Percentiles rank a stretch among this genome's conserved stretches.
Evolutionary conservation across 148 eudicot genomes (phyloP).

Genomic region (Vaccinium darrowii): DNA sequence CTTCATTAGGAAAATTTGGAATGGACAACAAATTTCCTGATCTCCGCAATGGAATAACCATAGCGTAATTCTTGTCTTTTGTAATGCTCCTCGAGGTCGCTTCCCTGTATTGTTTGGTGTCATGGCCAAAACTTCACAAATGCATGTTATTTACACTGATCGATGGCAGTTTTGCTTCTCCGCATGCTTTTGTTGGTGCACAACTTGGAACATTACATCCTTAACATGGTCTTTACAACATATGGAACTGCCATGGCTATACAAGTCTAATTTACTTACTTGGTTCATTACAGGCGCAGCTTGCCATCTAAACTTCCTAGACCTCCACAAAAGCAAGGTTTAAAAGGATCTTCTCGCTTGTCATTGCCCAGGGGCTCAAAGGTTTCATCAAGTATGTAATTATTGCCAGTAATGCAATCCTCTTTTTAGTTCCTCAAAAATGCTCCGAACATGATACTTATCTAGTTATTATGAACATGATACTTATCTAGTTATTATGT

Average conservation of each 20-base stretch:
- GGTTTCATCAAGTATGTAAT: slow-evolving; percentile 55
- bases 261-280: background rate
- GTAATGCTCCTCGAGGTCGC: background rate
- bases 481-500: background rate
- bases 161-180: background rate
- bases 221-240: background rate
- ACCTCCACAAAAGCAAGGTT: slow-evolving; percentile 57
- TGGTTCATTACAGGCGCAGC: slow-evolving; percentile 45
- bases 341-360: slow-evolving; percentile 43
- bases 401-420: background rate
- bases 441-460: background rate
- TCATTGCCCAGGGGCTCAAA: slow-evolving; percentile 49
- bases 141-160: background rate
- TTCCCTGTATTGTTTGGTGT: background rate
- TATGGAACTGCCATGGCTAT: background rate
- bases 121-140: background rate
- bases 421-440: background rate
- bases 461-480: background rate
- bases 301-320: slow-evolving; percentile 62
- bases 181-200: background rate
- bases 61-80: background rate
- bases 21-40: background rate
- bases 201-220: background rate
- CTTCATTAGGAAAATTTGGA: background rate
- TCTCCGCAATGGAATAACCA: background rate